Conservation (phyloP, 1,284 basidiomycete species). For the Anthracocystis setariae region DNA sequence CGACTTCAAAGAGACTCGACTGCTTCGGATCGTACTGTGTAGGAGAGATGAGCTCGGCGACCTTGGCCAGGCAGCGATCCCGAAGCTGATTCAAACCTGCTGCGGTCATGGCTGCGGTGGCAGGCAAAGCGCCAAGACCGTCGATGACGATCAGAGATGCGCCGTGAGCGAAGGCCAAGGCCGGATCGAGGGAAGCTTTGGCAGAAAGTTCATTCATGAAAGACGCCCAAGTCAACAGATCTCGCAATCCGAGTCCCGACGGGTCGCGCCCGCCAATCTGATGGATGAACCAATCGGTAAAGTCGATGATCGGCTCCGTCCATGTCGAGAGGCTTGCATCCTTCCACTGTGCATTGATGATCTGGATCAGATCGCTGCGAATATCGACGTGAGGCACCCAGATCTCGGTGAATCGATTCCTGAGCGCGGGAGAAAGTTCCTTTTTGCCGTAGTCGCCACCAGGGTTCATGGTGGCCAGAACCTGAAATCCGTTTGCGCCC, state of each 20-base stretch:
- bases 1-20: slow-evolving; percentile 70
- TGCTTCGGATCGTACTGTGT: slow-evolving; percentile 33
- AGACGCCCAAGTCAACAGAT: slow-evolving; percentile 90
- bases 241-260: slow-evolving; percentile 75
- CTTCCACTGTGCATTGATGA: slow-evolving; percentile 80
- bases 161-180: slow-evolving; percentile 68
- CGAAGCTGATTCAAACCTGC: slow-evolving; percentile 78
- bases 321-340: slow-evolving; percentile 73
- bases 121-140: slow-evolving; percentile 67
- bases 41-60: slow-evolving; percentile 68
- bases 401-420: slow-evolving; percentile 98
- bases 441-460: slow-evolving; percentile 99
- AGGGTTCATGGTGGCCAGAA: slow-evolving; percentile 98
- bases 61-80: slow-evolving; percentile 54
- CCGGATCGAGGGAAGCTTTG: slow-evolving; percentile 28
- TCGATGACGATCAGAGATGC: slow-evolving; percentile 69
- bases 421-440: slow-evolving; percentile 93
- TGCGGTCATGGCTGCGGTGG: slow-evolving; percentile 69
- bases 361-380: slow-evolving; percentile 80
- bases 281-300: slow-evolving; percentile 81
- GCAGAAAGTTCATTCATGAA: slow-evolving; percentile 80
- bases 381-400: slow-evolving; percentile 93
- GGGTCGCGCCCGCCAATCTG: slow-evolving; percentile 74
- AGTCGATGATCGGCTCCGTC: slow-evolving; percentile 79
- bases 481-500: slow-evolving; percentile 75